phyloP scores from a whole-genome alignment of 2,329 filamentous ascomycete genomes.

The Phialophora tarda region DNA sequence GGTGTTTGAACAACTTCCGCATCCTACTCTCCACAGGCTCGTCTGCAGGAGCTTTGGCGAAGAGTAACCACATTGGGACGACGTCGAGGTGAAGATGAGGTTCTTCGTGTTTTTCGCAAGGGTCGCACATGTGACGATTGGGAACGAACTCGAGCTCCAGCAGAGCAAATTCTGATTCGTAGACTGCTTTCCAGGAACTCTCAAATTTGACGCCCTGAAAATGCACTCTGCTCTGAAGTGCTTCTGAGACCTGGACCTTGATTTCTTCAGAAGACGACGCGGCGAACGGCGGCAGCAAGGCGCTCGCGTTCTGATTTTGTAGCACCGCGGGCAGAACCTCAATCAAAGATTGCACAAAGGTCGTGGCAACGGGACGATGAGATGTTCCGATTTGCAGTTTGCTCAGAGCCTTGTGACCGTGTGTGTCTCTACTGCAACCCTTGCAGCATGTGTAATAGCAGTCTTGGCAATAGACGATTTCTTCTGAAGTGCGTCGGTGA shows the following conservation, averaged over 20 bases:
- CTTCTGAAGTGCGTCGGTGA: conserved; percentile 45
- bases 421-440: conserved; percentile 26
- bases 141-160: conserved; percentile 31
- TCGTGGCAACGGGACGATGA: conserved; percentile 3
- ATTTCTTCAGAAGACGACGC: conserved; percentile 32
- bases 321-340: conserved; percentile 19
- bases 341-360: conserved; percentile 16
- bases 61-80: conserved; percentile 55
- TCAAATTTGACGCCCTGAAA: conserved; percentile 45
- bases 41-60: conserved; percentile 49
- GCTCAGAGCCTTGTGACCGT: conserved; percentile 22
- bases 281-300: neutral
- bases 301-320: neutral
- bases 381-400: neutral
- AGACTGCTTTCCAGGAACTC: conserved; percentile 51
- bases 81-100: conserved; percentile 33
- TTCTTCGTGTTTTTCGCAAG: neutral
- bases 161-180: conserved; percentile 39
- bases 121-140: conserved; percentile 4
- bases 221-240: conserved; percentile 45
- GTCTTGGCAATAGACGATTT: conserved; percentile 21
- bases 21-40: conserved; percentile 49
- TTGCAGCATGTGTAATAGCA: conserved; percentile 35
- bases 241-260: conserved; percentile 26
- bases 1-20: conserved; percentile 52